A percentile compares a stretch with the other conserved stretches of the same genome.
phyloP scores from a whole-genome alignment of 108 stramenopile species.

The Cyclotella choctawhatcheeana region DNA sequence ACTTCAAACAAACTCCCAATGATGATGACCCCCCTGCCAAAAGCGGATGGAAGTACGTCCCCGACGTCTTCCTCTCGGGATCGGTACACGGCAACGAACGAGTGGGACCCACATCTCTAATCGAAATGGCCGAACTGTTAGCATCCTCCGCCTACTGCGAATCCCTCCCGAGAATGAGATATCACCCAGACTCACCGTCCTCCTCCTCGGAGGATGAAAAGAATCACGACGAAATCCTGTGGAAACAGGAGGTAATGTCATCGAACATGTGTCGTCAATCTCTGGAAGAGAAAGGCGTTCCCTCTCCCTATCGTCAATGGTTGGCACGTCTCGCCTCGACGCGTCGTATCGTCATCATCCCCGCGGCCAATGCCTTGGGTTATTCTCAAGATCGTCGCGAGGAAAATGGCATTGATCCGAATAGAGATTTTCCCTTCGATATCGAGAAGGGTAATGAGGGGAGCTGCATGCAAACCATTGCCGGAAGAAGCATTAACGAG shows the following conservation, averaged over 20 bases:
- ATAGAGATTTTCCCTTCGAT: slow-evolving; percentile 91
- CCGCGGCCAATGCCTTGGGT: slow-evolving; percentile 82
- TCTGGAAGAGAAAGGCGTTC: slow-evolving; percentile 41
- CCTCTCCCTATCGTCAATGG: slow-evolving; percentile 52
- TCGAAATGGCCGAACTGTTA: slow-evolving; percentile 66
- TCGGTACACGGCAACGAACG: slow-evolving; percentile 95
- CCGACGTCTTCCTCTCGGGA: slow-evolving; percentile 96
- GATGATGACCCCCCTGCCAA: neutral
- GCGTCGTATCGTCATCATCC: slow-evolving; percentile 68
- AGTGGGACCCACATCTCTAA: slow-evolving; percentile 82
- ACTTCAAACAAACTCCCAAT: neutral
- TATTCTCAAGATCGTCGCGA: slow-evolving; percentile 56
- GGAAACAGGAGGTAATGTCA: slow-evolving; percentile 32
- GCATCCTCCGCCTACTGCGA: slow-evolving; percentile 81
- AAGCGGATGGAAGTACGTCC: slow-evolving; percentile 59
- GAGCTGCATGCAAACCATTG: slow-evolving; percentile 81
- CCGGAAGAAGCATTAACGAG: slow-evolving; percentile 86
- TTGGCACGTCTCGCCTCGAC: slow-evolving; percentile 72
- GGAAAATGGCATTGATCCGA: slow-evolving; percentile 81
- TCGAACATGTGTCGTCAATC: slow-evolving; percentile 43
- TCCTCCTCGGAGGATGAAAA: neutral
- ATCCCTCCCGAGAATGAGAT: slow-evolving; percentile 57
- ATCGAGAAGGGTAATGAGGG: slow-evolving; percentile 15
- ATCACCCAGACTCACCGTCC: slow-evolving; percentile 11
- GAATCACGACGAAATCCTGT: neutral